phyloP scores from a whole-genome alignment of 257 asterid genomes.

The Salvia hispanica region DNA sequence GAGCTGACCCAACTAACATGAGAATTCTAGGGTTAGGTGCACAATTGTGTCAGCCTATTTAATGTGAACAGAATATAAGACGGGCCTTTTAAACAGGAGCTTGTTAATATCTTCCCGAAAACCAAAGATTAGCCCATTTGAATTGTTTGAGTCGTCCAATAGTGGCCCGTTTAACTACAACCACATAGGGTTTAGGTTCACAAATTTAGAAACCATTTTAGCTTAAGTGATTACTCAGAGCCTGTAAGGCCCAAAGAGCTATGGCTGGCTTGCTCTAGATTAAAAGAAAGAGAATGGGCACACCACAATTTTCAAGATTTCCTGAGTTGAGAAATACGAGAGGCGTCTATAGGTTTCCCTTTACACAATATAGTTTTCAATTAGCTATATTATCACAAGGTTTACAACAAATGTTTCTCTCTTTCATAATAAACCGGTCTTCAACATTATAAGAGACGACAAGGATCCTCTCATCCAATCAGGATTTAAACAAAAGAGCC shows the following conservation, averaged over 20 bases:
- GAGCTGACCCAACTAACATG: too few species aligned
- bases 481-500: conserved; percentile 5
- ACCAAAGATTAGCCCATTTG: background rate
- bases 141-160: background rate
- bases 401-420: background rate
- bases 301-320: conserved; percentile 17
- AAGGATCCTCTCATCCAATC: conserved; percentile 15
- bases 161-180: background rate
- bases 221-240: background rate
- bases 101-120: background rate
- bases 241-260: background rate
- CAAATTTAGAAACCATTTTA: background rate
- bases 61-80: background rate
- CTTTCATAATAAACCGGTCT: background rate
- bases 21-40: background rate
- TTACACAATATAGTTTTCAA: background rate
- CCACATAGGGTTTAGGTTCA: background rate
- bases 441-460: conserved; percentile 17
- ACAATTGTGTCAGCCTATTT: background rate
- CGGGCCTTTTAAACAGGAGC: background rate
- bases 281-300: background rate
- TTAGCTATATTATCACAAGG: background rate
- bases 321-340: too few species aligned
- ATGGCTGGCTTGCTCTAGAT: background rate
- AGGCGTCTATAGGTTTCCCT: too few species aligned